phyloP scores from a whole-genome alignment of 495 filamentous ascomycete genomes.

The Pyrenula aspistea region DNA sequence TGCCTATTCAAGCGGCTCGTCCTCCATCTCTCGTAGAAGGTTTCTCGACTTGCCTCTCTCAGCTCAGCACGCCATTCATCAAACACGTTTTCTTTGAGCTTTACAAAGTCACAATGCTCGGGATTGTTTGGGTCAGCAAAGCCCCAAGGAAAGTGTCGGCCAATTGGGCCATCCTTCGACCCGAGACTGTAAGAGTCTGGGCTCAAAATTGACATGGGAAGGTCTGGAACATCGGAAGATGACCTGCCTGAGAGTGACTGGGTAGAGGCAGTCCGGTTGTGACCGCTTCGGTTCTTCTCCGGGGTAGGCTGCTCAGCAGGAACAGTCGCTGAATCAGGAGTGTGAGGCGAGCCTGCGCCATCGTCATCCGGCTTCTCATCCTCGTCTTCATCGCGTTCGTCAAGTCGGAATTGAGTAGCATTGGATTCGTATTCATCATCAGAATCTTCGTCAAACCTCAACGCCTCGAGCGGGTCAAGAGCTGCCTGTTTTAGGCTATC shows the following conservation, averaged over 20 bases:
- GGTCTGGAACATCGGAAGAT: conserved; percentile 20
- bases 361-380: conserved; percentile 16
- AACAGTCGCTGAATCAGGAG: conserved; percentile 27
- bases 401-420: conserved; percentile 27
- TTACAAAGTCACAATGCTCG: conserved; percentile 89
- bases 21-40: conserved; percentile 96
- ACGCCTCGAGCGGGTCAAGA: conserved; percentile 77
- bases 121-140: conserved; percentile 86
- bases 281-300: conserved; percentile 1
- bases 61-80: conserved; percentile 86
- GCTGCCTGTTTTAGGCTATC: conserved; percentile 73
- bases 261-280: conserved; percentile 1
- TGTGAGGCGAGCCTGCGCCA: conserved; percentile 28
- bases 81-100: conserved; percentile 83
- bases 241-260: conserved; percentile 17
- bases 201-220: conserved; percentile 88
- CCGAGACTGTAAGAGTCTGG: conserved; percentile 80
- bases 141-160: conserved; percentile 89
- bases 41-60: conserved; percentile 79
- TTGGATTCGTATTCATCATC: conserved; percentile 29
- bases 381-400: conserved; percentile 51
- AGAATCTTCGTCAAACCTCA: conserved; percentile 67
- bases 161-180: conserved; percentile 41
- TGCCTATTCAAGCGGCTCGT: conserved; percentile 50
- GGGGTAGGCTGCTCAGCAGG: conserved; percentile 4